Percentiles rank a stretch among this genome's conserved stretches.
These are phyloP conservation scores for Diospyros lotus DNA, from an alignment of 148 eudicot species.

Conservation along the genomic window DNA sequence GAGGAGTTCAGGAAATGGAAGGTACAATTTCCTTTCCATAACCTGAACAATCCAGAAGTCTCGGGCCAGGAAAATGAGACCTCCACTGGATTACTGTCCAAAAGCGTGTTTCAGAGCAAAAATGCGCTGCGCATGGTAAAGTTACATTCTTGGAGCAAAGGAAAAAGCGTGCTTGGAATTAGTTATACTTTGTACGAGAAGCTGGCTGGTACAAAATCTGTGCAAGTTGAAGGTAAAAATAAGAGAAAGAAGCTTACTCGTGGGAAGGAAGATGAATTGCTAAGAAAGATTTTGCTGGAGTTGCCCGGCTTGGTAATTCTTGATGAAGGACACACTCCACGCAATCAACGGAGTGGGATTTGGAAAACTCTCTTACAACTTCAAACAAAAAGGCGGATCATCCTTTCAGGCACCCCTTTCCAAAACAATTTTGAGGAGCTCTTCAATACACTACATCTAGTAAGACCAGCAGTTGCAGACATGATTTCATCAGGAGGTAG, in stretches of 20 bases:
- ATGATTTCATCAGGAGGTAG: background rate
- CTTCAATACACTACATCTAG: slow-evolving; percentile 46
- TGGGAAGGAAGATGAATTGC: background rate
- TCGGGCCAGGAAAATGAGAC: slow-evolving; percentile 28
- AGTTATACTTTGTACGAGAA: slow-evolving; percentile 47
- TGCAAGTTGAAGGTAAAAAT: background rate
- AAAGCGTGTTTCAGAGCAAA: background rate
- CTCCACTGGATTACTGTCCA: background rate
- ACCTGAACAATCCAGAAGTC: slow-evolving; percentile 35
- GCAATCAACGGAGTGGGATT: slow-evolving; percentile 43
- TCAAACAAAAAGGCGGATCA: slow-evolving; percentile 36
- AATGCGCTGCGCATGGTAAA: slow-evolving; percentile 32
- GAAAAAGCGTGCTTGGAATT: slow-evolving; percentile 45
- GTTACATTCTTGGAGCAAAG: slow-evolving; percentile 36
- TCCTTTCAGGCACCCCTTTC: slow-evolving; percentile 75
- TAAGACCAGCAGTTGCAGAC: slow-evolving; percentile 36
- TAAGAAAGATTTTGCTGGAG: slow-evolving; percentile 32
- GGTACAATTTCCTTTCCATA: slow-evolving; percentile 36
- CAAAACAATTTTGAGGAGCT: slow-evolving; percentile 63
- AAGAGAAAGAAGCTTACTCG: background rate
- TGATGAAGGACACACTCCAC: slow-evolving; percentile 77
- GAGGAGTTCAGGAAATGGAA: slow-evolving; percentile 55
- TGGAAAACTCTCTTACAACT: slow-evolving; percentile 43
- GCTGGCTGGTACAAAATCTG: slow-evolving; percentile 29
- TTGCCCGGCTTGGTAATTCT: slow-evolving; percentile 42